phyloP scores from a whole-genome alignment of 345 rosid genomes.

The Cochlearia excelsa region DNA sequence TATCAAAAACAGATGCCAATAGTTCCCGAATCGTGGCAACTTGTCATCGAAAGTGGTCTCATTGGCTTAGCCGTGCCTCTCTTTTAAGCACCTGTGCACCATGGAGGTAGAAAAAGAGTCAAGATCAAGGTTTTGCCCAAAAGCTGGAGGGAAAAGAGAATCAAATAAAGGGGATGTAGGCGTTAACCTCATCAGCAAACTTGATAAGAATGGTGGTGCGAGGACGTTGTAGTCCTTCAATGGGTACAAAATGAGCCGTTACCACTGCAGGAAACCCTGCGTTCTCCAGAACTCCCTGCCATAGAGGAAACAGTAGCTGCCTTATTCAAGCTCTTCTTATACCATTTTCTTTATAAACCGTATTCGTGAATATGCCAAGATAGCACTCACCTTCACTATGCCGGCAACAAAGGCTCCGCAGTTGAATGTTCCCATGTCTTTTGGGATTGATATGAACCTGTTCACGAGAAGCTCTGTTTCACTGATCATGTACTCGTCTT shows the following conservation, averaged over 20 bases:
- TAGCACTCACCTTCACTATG: constrained; percentile 69
- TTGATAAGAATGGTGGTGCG: constrained; percentile 96
- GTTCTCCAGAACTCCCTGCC: constrained; percentile 85
- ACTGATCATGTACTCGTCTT: constrained; percentile 99
- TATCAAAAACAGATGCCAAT: constrained; percentile 22
- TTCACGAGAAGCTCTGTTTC: constrained; percentile 97
- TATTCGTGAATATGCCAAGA: constrained; percentile 8
- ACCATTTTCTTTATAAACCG: neutral
- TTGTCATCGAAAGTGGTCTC: constrained; percentile 8
- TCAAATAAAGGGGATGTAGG: neutral
- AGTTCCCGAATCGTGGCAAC: constrained; percentile 16
- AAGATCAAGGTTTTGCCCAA: neutral
- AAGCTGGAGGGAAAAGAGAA: neutral
- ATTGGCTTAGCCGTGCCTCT: constrained; percentile 68
- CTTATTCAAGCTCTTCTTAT: constrained; percentile 8
- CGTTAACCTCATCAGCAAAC: constrained; percentile 87
- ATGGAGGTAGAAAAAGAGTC: constrained; percentile 4
- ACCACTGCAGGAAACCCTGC: constrained; percentile 97
- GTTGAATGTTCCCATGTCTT: constrained; percentile 98
- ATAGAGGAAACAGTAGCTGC: neutral
- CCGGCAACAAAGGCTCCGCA: constrained; percentile 99
- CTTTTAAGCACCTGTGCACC: constrained; percentile 61
- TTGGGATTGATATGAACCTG: constrained; percentile 94
- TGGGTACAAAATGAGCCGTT: constrained; percentile 97
- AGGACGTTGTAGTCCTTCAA: constrained; percentile 95